Conservation (phyloP, 2,329 filamentous ascomycete species). For the Microsporum ferrugineum region DNA sequence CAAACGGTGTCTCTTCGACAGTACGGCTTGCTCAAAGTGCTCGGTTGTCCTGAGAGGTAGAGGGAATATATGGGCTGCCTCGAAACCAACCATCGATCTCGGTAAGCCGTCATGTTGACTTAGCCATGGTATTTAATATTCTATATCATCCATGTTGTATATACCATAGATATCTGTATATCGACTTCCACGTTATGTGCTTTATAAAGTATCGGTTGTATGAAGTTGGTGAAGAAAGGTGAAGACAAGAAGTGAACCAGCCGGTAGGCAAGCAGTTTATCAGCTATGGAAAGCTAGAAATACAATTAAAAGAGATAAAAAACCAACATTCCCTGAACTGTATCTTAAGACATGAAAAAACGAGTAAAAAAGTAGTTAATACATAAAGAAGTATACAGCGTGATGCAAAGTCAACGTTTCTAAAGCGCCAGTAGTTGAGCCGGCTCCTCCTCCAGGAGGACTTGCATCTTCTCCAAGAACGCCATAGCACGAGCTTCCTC, state of each 20-base stretch:
- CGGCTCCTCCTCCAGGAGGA: constrained; percentile 67
- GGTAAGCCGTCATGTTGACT: background rate
- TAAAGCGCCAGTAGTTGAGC: constrained; percentile 52
- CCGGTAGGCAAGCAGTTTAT: background rate
- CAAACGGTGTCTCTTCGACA: background rate
- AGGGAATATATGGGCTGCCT: background rate
- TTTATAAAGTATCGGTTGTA: too few species aligned
- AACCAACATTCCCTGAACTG: background rate
- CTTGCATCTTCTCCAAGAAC: constrained; percentile 80
- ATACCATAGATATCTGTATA: too few species aligned
- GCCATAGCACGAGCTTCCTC: constrained; percentile 72
- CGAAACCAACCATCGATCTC: background rate
- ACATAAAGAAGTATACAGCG: constrained; percentile 1
- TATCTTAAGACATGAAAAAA: background rate
- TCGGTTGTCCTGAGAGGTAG: background rate
- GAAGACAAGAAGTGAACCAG: too few species aligned
- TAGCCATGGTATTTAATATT: background rate
- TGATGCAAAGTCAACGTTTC: background rate
- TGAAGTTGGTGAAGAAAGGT: too few species aligned
- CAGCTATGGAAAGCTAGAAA: background rate
- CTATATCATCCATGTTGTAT: too few species aligned
- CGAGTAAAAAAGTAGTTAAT: background rate
- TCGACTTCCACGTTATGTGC: too few species aligned
- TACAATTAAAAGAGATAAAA: background rate
- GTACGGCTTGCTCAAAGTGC: constrained; percentile 18